Evolutionary conservation across 495 filamentous ascomycete species (phyloP), one percentile per base, ranked within the genome.

Genomic region (Podospora pseudopauciseta): DNA sequence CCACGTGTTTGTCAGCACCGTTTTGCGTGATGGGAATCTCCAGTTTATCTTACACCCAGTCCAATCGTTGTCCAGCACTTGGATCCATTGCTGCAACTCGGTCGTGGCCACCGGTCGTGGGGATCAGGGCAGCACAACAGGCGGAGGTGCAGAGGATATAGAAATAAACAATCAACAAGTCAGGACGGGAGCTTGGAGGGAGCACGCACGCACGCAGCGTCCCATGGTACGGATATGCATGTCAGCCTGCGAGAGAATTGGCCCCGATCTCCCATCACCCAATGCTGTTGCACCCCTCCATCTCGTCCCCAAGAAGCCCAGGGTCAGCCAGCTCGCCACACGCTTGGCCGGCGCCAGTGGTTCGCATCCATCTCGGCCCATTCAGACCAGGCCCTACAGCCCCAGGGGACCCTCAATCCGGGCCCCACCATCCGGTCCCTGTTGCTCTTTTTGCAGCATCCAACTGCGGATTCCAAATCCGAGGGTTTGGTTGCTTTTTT

Each of bases 1-100:
- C 2, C 34, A 30, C 15, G 34, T 57, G 18, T 15, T 7, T 6
- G 63, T 27, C 61, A 60, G 20, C 7, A 13, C 0, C 16, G 15
- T 15, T 11, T 26, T 18, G 30, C 2, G 23, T 20, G 39, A 64
- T 19, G 39, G n/a, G 20, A 30, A 23, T 32, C 59, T 55, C 11
- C 61, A 56, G 15, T 4, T 61, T 32, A 16, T 19, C n/a, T 58
- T 58, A 58, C 55, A 58, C 55, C 55, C 55, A 58, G 18, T 58
- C 55, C 55, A 58, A 26, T 26, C 55, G 55, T n/a, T 58, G 55
- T 58, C 55, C 55, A 18, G 55, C 55, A 26, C 55, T 58, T 2
- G 55, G n/a, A 9, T 58, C 55, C 55, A 58, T 58, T 1, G 23
- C 23, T 58, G 39, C 39, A 49, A 2, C 39, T 32, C 30, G 39